Base-by-base conservation (phyloP, 2,329 filamentous ascomycete species). In the Penicillium sp. region DNA sequence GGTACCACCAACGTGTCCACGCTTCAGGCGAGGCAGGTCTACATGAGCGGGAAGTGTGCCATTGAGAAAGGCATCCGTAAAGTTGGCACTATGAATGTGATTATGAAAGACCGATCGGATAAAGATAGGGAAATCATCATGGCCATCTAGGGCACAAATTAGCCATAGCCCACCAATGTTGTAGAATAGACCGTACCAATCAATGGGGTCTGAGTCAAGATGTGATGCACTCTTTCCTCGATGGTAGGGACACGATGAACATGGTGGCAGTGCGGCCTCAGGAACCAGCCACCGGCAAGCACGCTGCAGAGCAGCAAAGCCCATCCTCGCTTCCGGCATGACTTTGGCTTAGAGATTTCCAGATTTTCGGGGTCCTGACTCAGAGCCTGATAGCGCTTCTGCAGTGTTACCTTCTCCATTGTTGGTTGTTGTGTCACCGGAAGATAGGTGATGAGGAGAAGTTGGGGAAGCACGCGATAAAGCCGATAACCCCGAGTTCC, bases 111-210 rank as follows among this genome's bases (percentile, higher is more conserved):
- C 39, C 6, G 66, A 75, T 37, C 91, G 85, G 52, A 97, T 80
- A 27, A 88, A 74, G 39, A 95, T 88, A 22, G 93, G 84, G 48
- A 98, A 82, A 71, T 98, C 93, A 75, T 96, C 89, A 71, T 97
- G 93, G 1, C 93, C 93, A 74, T 97, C 93, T 93, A 33, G 7
- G 16, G 62, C 2, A 2, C 13, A 5, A 41, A 21, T 46, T 7
- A 56, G 53, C 53, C 51, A 41, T 13, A 5, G 3, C 1, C 9
- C 9, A 4, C 2, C 5, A 14, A 11, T 21, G 37, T 26, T 21
- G 31, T 14, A 11, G 2, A 1, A 26, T 26, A 35, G 4, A 26
- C 48, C 67, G 48, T 64, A 80, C 79, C 79, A 63, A 82, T 81
- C 56, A 83, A 69, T 35, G 80, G 80, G 6, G 79, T 82, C 21